A percentile compares a stretch with the other conserved stretches of the same genome.
Evolutionary conservation across 495 filamentous ascomycete species (phyloP).

Genomic region (Penicillium antarcticum): DNA sequence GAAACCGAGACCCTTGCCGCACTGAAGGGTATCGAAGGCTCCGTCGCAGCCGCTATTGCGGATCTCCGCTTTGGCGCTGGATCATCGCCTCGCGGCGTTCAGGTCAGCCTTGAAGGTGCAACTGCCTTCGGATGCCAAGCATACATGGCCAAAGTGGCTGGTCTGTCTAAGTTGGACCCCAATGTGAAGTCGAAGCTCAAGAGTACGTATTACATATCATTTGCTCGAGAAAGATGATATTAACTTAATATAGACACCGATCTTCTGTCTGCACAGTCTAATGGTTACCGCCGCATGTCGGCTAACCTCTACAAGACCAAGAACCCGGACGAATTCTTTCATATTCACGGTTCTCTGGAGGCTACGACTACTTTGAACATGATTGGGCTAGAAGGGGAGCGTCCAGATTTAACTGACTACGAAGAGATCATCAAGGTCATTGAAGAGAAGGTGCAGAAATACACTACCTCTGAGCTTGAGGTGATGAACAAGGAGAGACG

Average conservation of each 20-base stretch:
- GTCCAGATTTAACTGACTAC: constrained; percentile 63
- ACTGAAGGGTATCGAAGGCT: constrained; percentile 68
- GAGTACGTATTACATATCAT: constrained; percentile 39
- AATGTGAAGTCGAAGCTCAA: constrained; percentile 59
- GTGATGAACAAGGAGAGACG: constrained; percentile 55
- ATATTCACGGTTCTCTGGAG: constrained; percentile 76
- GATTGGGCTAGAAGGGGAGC: constrained; percentile 64
- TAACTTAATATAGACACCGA: constrained; percentile 58
- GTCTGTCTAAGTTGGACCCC: constrained; percentile 61
- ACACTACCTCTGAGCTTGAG: constrained; percentile 62
- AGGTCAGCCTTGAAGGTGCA: constrained; percentile 60
- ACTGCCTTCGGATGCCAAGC: constrained; percentile 68
- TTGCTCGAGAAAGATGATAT: constrained; percentile 5
- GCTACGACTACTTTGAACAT: constrained; percentile 65
- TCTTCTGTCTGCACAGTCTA: constrained; percentile 65
- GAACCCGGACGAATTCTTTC: constrained; percentile 62
- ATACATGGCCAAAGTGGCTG: constrained; percentile 68
- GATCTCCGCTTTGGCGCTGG: constrained; percentile 48
- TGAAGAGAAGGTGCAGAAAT: constrained; percentile 60
- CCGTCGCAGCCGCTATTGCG: constrained; percentile 60
- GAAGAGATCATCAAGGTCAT: constrained; percentile 64
- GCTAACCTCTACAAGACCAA: constrained; percentile 74
- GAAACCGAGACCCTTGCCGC: constrained; percentile 67
- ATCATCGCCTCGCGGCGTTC: constrained; percentile 41
- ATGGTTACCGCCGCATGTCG: constrained; percentile 68